Evolutionary conservation across 2,329 filamentous ascomycete species (phyloP).

Genomic region (Bipolaris zeicola): DNA sequence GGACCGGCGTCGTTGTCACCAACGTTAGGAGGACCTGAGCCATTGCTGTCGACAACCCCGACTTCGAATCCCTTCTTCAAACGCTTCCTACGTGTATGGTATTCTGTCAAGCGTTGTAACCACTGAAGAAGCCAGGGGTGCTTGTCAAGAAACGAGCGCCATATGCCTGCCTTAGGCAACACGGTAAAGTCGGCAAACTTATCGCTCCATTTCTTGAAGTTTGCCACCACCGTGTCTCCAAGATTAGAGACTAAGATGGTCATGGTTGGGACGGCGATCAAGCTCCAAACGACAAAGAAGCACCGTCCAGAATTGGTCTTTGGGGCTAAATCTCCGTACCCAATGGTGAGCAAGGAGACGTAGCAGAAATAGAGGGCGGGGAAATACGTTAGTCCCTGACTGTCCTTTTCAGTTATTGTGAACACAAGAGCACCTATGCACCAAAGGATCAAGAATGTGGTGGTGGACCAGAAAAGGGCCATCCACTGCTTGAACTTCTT

Average conservation of each 20-base stretch:
- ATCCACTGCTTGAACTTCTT: slow-evolving; percentile 73
- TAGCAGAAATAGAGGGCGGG: slow-evolving; percentile 85
- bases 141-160: slow-evolving; percentile 56
- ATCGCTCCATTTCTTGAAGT: slow-evolving; percentile 67
- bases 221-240: slow-evolving; percentile 77
- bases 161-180: slow-evolving; percentile 63
- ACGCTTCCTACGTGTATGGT: slow-evolving; percentile 46
- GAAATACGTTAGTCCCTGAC: slow-evolving; percentile 72
- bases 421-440: slow-evolving; percentile 80
- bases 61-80: slow-evolving; percentile 56
- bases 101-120: slow-evolving; percentile 45
- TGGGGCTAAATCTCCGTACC: slow-evolving; percentile 81
- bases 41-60: slow-evolving; percentile 41
- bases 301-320: slow-evolving; percentile 77
- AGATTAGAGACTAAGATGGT: slow-evolving; percentile 69
- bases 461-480: slow-evolving; percentile 69
- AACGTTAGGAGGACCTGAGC: neutral
- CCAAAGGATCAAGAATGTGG: slow-evolving; percentile 77
- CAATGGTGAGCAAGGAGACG: slow-evolving; percentile 80
- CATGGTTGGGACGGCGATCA: slow-evolving; percentile 85
- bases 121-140: slow-evolving; percentile 53
- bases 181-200: slow-evolving; percentile 68
- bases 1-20: slow-evolving; percentile 23
- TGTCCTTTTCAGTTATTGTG: slow-evolving; percentile 61
- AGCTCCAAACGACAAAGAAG: slow-evolving; percentile 92